Evolutionary conservation across 2,329 filamentous ascomycete genomes (phyloP).

Genomic region (Cladophialophora carrionii): DNA sequence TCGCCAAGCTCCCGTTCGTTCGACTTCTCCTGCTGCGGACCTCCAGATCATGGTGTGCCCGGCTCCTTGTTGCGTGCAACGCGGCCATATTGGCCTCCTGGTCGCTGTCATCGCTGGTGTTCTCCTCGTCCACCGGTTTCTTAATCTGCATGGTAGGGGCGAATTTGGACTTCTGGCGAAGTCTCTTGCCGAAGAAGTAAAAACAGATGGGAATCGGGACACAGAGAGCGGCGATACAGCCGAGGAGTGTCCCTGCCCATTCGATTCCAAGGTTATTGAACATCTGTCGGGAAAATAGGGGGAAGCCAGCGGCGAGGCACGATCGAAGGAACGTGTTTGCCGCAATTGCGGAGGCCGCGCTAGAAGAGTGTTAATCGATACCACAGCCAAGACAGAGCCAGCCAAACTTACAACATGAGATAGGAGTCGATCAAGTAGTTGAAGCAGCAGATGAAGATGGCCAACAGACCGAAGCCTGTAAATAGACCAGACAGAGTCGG

Average conservation of each 20-base stretch:
- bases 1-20: constrained; percentile 21
- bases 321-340: constrained; percentile 56
- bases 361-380: constrained; percentile 30
- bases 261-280: constrained; percentile 57
- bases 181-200: constrained; percentile 42
- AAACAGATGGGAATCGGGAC: constrained; percentile 48
- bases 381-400: background rate
- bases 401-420: constrained; percentile 53
- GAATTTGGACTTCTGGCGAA: constrained; percentile 38
- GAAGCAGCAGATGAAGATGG: constrained; percentile 61
- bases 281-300: constrained; percentile 61
- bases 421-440: constrained; percentile 65
- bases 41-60: constrained; percentile 34
- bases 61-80: constrained; percentile 35
- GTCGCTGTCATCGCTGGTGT: constrained; percentile 36
- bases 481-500: constrained; percentile 55
- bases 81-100: constrained; percentile 31
- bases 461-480: constrained; percentile 61
- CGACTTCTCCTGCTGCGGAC: constrained; percentile 18
- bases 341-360: constrained; percentile 55
- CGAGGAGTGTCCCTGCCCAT: constrained; percentile 46
- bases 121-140: constrained; percentile 47
- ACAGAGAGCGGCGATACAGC: constrained; percentile 43
- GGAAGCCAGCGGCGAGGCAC: constrained; percentile 49
- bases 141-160: constrained; percentile 54